Conservation (phyloP, 805 yeast genomes). For the Teunomyces panamensis region DNA sequence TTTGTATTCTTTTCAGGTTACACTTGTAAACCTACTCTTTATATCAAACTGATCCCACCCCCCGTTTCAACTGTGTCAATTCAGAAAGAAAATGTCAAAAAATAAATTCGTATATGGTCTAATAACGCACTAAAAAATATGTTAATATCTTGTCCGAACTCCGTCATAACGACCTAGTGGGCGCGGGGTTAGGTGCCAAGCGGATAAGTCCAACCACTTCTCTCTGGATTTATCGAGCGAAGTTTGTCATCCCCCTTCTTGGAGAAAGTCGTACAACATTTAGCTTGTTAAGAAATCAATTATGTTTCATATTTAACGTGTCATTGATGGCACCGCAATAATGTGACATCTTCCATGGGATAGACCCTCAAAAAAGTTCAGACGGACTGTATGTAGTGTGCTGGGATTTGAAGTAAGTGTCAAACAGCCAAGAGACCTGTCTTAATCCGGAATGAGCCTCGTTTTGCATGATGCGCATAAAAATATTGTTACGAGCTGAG, state of each 20-base stretch:
- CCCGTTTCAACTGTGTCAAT: neutral
- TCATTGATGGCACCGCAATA: neutral
- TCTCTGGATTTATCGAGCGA: neutral
- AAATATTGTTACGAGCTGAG: neutral
- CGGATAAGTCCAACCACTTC: neutral
- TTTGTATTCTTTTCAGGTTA: no score
- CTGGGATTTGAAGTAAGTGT: conserved; percentile 1
- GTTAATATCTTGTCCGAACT: conserved; percentile 2
- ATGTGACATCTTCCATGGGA: neutral
- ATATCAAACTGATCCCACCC: neutral
- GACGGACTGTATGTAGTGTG: neutral
- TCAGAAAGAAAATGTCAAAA: neutral
- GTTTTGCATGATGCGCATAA: conserved; percentile 1
- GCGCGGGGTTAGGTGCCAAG: conserved; percentile 3
- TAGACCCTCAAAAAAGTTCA: neutral
- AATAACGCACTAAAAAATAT: conserved; percentile 2
- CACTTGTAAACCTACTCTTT: no score
- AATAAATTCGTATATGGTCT: conserved; percentile 3
- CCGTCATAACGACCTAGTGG: neutral
- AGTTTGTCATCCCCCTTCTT: neutral
- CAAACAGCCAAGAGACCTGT: conserved; percentile 3
- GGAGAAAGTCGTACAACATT: neutral
- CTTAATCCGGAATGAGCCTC: conserved; percentile 2
- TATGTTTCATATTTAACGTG: neutral
- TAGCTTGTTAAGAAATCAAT: neutral